These are phyloP conservation scores for Rubia yunnanensis DNA, from an alignment of 257 asterid genomes.

Conservation along the genomic window DNA sequence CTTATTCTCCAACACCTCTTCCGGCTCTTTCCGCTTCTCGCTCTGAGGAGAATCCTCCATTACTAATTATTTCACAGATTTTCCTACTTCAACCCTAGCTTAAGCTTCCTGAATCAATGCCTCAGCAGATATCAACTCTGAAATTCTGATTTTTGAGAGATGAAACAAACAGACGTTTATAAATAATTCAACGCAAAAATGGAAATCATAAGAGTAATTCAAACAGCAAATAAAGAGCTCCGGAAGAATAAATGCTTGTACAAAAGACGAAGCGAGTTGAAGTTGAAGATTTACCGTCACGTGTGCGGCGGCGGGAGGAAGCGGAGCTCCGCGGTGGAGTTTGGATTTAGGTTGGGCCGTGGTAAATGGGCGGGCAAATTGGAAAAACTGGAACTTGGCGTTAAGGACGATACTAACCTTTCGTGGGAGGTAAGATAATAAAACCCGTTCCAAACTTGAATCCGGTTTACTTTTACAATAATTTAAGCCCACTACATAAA, in stretches of 20 bases:
- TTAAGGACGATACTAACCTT: background rate
- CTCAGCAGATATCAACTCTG: background rate
- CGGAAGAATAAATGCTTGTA: background rate
- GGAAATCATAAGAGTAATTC: background rate
- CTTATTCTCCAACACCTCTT: constrained; percentile 25
- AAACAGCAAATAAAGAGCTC: background rate
- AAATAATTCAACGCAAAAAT: background rate
- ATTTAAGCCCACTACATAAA: background rate
- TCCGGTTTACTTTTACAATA: background rate
- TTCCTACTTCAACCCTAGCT: background rate
- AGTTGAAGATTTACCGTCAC: background rate
- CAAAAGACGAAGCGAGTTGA: background rate
- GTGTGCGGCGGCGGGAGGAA: background rate
- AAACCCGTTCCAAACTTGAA: background rate
- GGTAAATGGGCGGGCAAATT: too few relatives aligned
- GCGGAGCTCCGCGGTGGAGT: background rate
- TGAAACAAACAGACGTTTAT: background rate
- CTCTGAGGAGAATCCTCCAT: constrained; percentile 39
- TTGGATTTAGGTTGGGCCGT: background rate
- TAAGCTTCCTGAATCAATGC: background rate
- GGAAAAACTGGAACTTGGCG: too few relatives aligned
- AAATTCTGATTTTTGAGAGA: too few relatives aligned
- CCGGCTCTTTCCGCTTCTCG: constrained; percentile 57
- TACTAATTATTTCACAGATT: background rate
- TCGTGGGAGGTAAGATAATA: background rate